These are phyloP conservation scores for Leucaena leucocephala DNA, from an alignment of 306 rosid genomes.

Conservation along the genomic window DNA sequence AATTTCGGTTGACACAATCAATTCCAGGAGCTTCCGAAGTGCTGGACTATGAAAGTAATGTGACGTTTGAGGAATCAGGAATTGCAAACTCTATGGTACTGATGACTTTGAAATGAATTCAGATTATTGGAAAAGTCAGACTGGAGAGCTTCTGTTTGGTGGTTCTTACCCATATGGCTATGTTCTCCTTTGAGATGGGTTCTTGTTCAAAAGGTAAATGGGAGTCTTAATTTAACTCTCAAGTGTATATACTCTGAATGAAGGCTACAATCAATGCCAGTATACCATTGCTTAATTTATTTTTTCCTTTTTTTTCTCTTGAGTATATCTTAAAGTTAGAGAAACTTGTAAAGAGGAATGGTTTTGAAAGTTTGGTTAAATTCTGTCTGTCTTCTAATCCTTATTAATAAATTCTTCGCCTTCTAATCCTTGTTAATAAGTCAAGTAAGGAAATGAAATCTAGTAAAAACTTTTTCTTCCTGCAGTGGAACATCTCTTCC, in stretches of 20 bases:
- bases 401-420: not conserved
- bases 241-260: constrained; percentile 44
- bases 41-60: constrained; percentile 62
- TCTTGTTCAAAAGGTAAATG: constrained; percentile 26
- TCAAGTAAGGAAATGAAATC: not conserved
- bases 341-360: not conserved
- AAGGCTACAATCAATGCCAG: constrained; percentile 35
- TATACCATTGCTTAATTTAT: constrained; percentile 21
- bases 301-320: not conserved
- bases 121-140: constrained; percentile 32
- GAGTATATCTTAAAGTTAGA: not conserved
- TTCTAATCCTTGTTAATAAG: not conserved
- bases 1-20: constrained; percentile 75
- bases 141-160: constrained; percentile 30
- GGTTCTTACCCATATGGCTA: constrained; percentile 21
- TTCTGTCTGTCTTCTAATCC: not conserved
- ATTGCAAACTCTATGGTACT: constrained; percentile 93
- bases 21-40: constrained; percentile 83
- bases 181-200: constrained; percentile 27
- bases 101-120: constrained; percentile 84
- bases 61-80: constrained; percentile 79
- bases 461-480: not conserved
- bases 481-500: not conserved
- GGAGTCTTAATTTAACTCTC: constrained; percentile 25
- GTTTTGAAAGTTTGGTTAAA: not conserved